A percentile compares a stretch with the other conserved stretches of the same genome.
Conservation (phyloP, 1,284 basidiomycete species). For the Thecaphora thlaspeos region DNA sequence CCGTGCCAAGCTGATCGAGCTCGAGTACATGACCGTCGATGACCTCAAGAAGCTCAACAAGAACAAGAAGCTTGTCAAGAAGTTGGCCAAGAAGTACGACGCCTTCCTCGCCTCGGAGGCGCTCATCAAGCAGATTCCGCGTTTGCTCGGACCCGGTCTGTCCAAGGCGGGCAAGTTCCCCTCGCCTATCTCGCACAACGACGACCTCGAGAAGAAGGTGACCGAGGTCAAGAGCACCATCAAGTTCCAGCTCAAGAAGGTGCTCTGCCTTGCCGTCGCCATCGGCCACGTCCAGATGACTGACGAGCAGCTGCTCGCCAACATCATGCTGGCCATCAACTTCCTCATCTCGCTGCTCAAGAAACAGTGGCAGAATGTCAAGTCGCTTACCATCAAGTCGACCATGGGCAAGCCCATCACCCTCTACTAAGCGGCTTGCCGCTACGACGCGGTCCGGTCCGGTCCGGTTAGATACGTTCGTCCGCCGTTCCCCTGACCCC, state of each 20-base stretch:
- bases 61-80: constrained; percentile 99
- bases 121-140: constrained; percentile 99
- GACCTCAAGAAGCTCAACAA: constrained; percentile 99
- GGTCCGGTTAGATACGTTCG: too few species aligned
- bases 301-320: constrained; percentile 93
- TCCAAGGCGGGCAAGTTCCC: constrained; percentile 99
- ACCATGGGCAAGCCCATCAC: constrained; percentile 99
- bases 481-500: too few species aligned
- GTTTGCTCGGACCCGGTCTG: constrained; percentile 98
- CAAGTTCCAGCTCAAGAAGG: constrained; percentile 76
- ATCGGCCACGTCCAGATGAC: constrained; percentile 97
- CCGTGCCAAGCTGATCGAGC: constrained; percentile 93
- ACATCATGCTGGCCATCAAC: constrained; percentile 99
- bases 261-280: constrained; percentile 97
- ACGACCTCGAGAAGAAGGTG: constrained; percentile 90
- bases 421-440: constrained; percentile 69
- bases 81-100: constrained; percentile 98
- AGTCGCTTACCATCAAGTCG: constrained; percentile 96
- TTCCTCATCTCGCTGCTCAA: constrained; percentile 99
- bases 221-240: constrained; percentile 96
- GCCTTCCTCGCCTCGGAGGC: constrained; percentile 97
- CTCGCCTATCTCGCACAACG: constrained; percentile 81
- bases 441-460: too few species aligned
- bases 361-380: constrained; percentile 99
- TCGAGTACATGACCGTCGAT: constrained; percentile 97